Conservation (phyloP, 2,329 filamentous ascomycete genomes). For the Fusarium cyanostomum region DNA sequence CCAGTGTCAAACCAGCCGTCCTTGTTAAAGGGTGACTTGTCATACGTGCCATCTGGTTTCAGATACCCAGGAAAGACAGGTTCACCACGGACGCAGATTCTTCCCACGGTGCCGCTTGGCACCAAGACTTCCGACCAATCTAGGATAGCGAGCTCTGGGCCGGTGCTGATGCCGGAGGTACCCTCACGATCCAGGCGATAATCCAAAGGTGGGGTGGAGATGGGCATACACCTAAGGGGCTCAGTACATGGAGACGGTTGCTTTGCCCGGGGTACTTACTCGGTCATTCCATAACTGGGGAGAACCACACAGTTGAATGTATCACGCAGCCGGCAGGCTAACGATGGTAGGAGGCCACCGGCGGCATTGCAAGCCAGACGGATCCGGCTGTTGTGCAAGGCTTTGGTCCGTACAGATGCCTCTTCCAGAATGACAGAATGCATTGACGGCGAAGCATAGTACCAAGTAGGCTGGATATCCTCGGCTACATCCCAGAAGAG, state of each 20-base stretch:
- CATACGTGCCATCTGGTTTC: constrained; percentile 52
- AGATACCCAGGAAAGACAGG: constrained; percentile 63
- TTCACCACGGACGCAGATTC: constrained; percentile 61
- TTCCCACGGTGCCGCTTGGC: constrained; percentile 51
- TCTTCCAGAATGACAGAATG: constrained; percentile 63
- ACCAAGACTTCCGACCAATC: constrained; percentile 51
- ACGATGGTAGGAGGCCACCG: constrained; percentile 60
- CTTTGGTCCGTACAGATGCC: constrained; percentile 50
- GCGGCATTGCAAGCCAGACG: constrained; percentile 66
- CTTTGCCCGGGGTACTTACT: constrained; percentile 52
- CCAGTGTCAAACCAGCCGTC: constrained; percentile 65
- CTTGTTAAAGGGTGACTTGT: constrained; percentile 56
- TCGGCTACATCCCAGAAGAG: constrained; percentile 66
- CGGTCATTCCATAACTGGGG: constrained; percentile 68
- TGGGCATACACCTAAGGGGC: constrained; percentile 60
- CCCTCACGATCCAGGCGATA: constrained; percentile 62
- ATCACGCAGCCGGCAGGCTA: constrained; percentile 58
- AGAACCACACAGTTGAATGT: constrained; percentile 62
- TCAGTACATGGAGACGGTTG: too few relatives aligned
- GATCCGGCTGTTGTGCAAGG: constrained; percentile 55
- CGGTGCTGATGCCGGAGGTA: constrained; percentile 62
- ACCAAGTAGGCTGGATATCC: constrained; percentile 61
- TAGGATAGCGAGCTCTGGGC: constrained; percentile 61
- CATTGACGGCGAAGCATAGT: constrained; percentile 67
- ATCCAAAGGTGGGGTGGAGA: constrained; percentile 63